phyloP scores from a whole-genome alignment of 805 yeast genomes.

The Blastobotrys peoriensis region DNA sequence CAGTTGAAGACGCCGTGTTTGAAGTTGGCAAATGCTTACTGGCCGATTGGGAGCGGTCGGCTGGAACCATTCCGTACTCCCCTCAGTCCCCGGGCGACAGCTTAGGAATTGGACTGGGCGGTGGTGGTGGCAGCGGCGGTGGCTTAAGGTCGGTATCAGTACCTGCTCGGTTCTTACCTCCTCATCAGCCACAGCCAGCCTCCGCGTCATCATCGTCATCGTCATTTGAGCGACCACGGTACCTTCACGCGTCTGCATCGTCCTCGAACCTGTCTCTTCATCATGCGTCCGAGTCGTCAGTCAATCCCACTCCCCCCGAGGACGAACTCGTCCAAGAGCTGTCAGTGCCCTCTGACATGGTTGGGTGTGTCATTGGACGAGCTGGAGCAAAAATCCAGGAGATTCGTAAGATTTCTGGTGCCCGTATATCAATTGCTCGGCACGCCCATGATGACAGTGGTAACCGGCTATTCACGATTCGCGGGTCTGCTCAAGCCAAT shows the following conservation, averaged over 20 bases:
- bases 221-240: not conserved
- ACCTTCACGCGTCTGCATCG: not conserved
- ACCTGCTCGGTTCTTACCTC: not conserved
- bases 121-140: not conserved
- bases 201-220: not conserved
- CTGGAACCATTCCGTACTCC: conserved; percentile 57
- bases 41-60: conserved; percentile 65
- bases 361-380: conserved; percentile 85
- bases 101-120: too few species aligned
- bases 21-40: conserved; percentile 64
- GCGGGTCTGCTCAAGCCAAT: conserved; percentile 51
- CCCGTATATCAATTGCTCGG: conserved; percentile 69
- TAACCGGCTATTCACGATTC: conserved; percentile 64
- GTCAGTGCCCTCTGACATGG: conserved; percentile 68
- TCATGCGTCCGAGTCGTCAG: not conserved
- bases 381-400: conserved; percentile 83
- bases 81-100: conserved; percentile 34
- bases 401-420: conserved; percentile 70
- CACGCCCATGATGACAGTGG: conserved; percentile 54
- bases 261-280: conserved; percentile 8
- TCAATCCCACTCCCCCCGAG: conserved; percentile 11
- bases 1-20: conserved; percentile 51
- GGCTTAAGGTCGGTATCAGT: not conserved
- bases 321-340: conserved; percentile 39
- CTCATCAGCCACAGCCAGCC: not conserved